phyloP scores from a whole-genome alignment of 1,284 basidiomycete genomes.

The Sanghuangporus sanghuang region DNA sequence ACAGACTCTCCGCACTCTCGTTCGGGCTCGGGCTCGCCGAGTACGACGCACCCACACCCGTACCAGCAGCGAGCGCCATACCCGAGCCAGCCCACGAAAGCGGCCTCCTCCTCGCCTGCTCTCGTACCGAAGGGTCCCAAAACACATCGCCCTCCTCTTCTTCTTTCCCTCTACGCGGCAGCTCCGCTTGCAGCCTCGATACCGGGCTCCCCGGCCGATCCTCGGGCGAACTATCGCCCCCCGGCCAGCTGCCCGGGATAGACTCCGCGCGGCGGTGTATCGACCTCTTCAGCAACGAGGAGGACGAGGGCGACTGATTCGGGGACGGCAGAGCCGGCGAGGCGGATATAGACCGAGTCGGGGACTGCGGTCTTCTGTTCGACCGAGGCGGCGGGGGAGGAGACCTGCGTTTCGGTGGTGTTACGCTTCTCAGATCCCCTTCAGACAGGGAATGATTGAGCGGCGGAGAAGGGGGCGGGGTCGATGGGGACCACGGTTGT shows the following conservation, averaged over 20 bases:
- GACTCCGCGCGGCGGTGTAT: not conserved
- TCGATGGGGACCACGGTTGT: slow-evolving; percentile 4
- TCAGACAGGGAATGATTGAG: not conserved
- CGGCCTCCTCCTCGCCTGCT: not conserved
- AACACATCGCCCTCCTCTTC: slow-evolving; percentile 4
- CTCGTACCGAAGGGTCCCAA: not conserved
- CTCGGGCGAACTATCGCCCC: not conserved
- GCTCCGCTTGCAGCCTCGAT: too few relatives aligned
- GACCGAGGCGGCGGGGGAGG: slow-evolving; percentile 14
- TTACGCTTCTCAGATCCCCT: not conserved
- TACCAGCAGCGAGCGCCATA: not conserved
- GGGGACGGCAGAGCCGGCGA: not conserved
- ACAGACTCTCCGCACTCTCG: slow-evolving; percentile 1
- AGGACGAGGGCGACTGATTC: not conserved
- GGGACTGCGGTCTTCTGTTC: not conserved
- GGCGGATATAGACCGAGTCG: not conserved
- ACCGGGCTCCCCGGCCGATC: not conserved
- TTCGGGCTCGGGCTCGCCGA: not conserved
- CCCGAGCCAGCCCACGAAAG: slow-evolving; percentile 9
- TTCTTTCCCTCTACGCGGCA: not conserved
- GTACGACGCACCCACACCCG: not conserved
- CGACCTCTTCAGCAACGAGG: not conserved
- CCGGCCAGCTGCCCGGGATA: slow-evolving; percentile 9
- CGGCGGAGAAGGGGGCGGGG: slow-evolving; percentile 14
- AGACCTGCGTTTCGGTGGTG: not conserved